Percentiles rank a stretch among this genome's conserved stretches.
These are phyloP conservation scores for Globisporangium lucens DNA, from an alignment of 352 stramenopile genomes.

Conservation along the genomic window DNA sequence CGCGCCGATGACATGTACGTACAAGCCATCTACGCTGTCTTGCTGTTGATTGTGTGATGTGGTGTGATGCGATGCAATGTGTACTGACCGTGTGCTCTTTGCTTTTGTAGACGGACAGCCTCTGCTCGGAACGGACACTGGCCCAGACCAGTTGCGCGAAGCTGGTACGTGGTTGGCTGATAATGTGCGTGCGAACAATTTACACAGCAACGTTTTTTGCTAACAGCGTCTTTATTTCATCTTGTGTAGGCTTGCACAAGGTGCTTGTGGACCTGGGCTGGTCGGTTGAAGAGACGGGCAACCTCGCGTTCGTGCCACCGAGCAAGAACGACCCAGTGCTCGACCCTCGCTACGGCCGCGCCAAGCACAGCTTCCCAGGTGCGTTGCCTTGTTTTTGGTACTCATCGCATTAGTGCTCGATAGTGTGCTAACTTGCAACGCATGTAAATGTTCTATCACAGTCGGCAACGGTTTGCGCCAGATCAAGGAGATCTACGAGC, in stretches of 20 bases:
- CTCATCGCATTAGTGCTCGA: background rate
- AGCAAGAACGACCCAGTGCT: conserved; percentile 49
- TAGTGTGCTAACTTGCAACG: background rate
- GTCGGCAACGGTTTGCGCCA: conserved; percentile 87
- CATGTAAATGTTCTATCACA: conserved; percentile 5
- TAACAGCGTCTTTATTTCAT: no score
- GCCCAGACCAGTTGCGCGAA: conserved; percentile 71
- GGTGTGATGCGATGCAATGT: background rate
- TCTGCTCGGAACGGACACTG: conserved; percentile 71
- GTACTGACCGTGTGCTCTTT: background rate
- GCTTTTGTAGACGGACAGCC: conserved; percentile 69
- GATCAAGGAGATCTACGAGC: conserved; percentile 77
- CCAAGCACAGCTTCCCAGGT: conserved; percentile 80
- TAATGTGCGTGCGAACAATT: background rate
- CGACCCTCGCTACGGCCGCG: conserved; percentile 62
- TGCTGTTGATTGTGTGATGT: background rate
- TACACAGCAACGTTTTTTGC: background rate
- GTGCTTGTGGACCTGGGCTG: conserved; percentile 74
- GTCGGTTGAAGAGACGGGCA: conserved; percentile 85
- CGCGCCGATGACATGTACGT: conserved; percentile 85
- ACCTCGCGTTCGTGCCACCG: conserved; percentile 65
- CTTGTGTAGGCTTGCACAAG: conserved; percentile 47
- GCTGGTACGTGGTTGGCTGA: conserved; percentile 23
- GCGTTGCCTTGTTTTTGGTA: background rate
- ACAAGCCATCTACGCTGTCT: background rate